Evolutionary conservation across 306 rosid genomes (phyloP), one percentile per base, ranked within the genome.

Genomic region (Nissolia schottii): DNA sequence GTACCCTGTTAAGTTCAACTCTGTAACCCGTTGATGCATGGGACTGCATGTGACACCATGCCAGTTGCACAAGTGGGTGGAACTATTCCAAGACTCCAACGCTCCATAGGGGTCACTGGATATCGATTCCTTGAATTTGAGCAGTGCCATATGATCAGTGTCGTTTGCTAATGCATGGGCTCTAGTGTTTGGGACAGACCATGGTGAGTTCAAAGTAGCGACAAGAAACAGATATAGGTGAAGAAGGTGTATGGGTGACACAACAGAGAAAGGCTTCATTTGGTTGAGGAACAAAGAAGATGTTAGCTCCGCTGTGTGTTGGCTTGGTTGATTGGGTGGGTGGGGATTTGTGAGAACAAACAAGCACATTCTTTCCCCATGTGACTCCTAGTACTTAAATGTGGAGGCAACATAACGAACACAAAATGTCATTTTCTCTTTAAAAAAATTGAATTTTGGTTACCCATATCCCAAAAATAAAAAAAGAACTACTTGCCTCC

Each of bases 61-160:
- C 88, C 88, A 85, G 0, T 38, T 48, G 53, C 85, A 84, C 0
- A 81, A 70, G 28, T 59, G 74, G 0, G 8, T 13, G 14, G 88
- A 85, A 50, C 11, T 32, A 37, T 84, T 81, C 70, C 82, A 84
- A 34, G 84, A 78, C 32, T 9, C 53, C 22, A 85, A 15, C 0
- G 23, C 24, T 14, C 31, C 49, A 6, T 20, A 20, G 5, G 78
- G 85, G n/a, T 80, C 78, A 11, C 2, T 49, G 1, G 48, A 2
- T 23, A 81, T 46, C 5, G 68, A 15, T 66, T 64, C 79, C 43
- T 77, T 80, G 54, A 77, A 25, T 35, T 65, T 74, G 15, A 84
- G 77, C 60, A 84, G 53, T 0, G 82, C 78, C 2, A 54, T 61
- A 6, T 5, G 45, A n/a, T 74, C 78, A 0, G 61, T 57, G 4